Evolutionary conservation across 164 flowering plant genomes (phyloP), one percentile per base, ranked within the genome.

Genomic region (Houttuynia cordata): DNA sequence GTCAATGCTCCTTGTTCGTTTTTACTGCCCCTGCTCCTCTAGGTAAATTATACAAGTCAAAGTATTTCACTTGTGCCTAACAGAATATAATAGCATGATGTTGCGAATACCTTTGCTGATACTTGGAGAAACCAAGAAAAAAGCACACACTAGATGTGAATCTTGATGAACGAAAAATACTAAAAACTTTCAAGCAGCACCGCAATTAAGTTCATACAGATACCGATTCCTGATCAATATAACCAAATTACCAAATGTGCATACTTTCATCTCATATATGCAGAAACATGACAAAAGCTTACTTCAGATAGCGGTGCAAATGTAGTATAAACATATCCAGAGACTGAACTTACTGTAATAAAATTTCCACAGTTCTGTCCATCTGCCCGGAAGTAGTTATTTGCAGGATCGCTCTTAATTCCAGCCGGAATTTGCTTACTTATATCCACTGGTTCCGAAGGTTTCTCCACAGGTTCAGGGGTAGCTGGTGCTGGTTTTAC

Each of bases 321-420:
- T 14, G 17, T 1, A 42, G 49, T 42, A 10, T 10, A 10, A 42
- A 10, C 49, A 42, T 42, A 30, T 30, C 37, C 2, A 10, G 9
- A 42, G 49, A 42, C 17, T 42, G 10, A 42, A 14, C 49, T 42
- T 76, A 78, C 81, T 62, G 81, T 78, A 34, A 78, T 73, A 62
- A 78, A 78, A 60, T 78, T 78, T 53, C 81, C 81, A 65, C 71
- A 61, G 78, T 78, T 78, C 72, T 76, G 81, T 7, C 79, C 81
- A 67, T 76, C 81, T 15, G 76, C 78, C 6, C 81, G 65, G 59
- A 58, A 70, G 61, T 78, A 78, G 62, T 78, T 78, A 70, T 76
- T 78, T 12, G 76, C 67, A 45, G 52, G 71, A 56, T 55, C 73
- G 18, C 71, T 70, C 6, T 73, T 73, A 30, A 73, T 67, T 50